Percentiles rank a stretch among this genome's conserved stretches.
Evolutionary conservation across 2,329 filamentous ascomycete species (phyloP).

Genomic region (Aspergillus aculeatus): DNA sequence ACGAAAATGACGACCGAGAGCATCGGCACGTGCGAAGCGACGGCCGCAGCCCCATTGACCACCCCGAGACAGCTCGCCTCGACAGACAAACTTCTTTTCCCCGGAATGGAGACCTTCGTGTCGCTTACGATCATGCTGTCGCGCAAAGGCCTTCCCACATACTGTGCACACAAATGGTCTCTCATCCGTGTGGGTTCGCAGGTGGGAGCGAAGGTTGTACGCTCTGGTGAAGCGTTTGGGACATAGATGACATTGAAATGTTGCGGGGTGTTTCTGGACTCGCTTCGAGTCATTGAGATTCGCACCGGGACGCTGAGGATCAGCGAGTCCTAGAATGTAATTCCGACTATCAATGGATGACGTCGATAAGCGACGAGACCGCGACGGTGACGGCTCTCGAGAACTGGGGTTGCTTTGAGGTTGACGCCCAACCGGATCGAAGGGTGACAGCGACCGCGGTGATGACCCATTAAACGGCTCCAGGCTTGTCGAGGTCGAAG

Average conservation of each 20-base stretch:
- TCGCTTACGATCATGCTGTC: conserved; percentile 94
- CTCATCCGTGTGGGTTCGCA: conserved; percentile 96
- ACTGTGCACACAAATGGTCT: conserved; percentile 95
- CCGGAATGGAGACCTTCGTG: conserved; percentile 95
- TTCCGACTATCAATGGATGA: conserved; percentile 59
- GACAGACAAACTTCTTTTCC: conserved; percentile 98
- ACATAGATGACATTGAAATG: conserved; percentile 90
- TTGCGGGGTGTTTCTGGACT: conserved; percentile 96
- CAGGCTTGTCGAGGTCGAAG: conserved; percentile 33
- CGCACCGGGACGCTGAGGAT: conserved; percentile 75
- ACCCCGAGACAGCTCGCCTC: conserved; percentile 79
- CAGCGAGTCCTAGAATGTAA: conserved; percentile 86
- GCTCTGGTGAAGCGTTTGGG: conserved; percentile 95
- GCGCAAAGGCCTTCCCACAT: conserved; percentile 94
- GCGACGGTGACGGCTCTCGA: conserved; percentile 45
- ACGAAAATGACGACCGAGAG: conserved; percentile 88
- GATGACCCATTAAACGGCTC: conserved; percentile 33
- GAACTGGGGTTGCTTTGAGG: conserved; percentile 43
- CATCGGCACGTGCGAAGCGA: conserved; percentile 91
- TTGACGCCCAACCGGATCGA: conserved; percentile 31
- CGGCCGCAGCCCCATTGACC: conserved; percentile 90
- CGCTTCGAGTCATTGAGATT: conserved; percentile 66
- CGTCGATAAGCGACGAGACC: conserved; percentile 46
- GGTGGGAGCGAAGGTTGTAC: conserved; percentile 92
- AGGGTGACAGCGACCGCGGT: conserved; percentile 47